These are phyloP conservation scores for Entomortierella lignicola DNA, from an alignment of 192 early-diverging fungal species.

Conservation along the genomic window DNA sequence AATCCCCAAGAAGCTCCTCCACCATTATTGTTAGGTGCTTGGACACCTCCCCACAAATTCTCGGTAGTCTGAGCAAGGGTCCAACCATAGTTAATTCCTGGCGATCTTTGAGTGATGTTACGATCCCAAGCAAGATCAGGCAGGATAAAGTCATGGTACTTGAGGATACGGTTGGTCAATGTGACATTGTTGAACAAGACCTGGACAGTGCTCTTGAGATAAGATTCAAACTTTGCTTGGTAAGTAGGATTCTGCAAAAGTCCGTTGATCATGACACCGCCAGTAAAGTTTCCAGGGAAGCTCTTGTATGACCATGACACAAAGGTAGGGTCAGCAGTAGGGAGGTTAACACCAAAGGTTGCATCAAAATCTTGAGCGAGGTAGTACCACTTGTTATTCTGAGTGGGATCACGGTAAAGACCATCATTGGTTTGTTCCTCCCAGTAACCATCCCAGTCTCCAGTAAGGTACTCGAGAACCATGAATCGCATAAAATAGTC, in stretches of 20 bases:
- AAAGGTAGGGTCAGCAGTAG: slow-evolving; percentile 18
- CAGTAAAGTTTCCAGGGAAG: slow-evolving; percentile 44
- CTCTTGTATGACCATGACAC: slow-evolving; percentile 47
- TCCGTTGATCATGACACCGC: slow-evolving; percentile 57
- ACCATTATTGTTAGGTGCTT: slow-evolving; percentile 7
- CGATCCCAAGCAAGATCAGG: slow-evolving; percentile 62
- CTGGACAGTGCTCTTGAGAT: slow-evolving; percentile 56
- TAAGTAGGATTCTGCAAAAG: slow-evolving; percentile 54
- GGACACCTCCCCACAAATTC: slow-evolving; percentile 43
- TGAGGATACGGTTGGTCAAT: slow-evolving; percentile 49
- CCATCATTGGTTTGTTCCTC: slow-evolving; percentile 57
- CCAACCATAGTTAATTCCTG: slow-evolving; percentile 59
- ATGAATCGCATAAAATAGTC: slow-evolving; percentile 60
- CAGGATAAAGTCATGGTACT: slow-evolving; percentile 54
- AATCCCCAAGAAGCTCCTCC: slow-evolving; percentile 58
- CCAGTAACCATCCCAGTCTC: slow-evolving; percentile 65
- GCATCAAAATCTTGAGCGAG: slow-evolving; percentile 62
- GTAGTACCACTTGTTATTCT: slow-evolving; percentile 55
- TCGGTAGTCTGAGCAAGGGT: slow-evolving; percentile 43
- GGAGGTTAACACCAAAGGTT: slow-evolving; percentile 62
- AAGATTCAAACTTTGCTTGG: slow-evolving; percentile 49
- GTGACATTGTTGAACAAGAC: slow-evolving; percentile 60
- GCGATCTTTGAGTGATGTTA: slow-evolving; percentile 55
- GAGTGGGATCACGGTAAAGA: slow-evolving; percentile 55
- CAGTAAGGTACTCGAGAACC: slow-evolving; percentile 62